Conservation (phyloP, 1,139 yeast species). For the Suhomyces guaymorum region DNA sequence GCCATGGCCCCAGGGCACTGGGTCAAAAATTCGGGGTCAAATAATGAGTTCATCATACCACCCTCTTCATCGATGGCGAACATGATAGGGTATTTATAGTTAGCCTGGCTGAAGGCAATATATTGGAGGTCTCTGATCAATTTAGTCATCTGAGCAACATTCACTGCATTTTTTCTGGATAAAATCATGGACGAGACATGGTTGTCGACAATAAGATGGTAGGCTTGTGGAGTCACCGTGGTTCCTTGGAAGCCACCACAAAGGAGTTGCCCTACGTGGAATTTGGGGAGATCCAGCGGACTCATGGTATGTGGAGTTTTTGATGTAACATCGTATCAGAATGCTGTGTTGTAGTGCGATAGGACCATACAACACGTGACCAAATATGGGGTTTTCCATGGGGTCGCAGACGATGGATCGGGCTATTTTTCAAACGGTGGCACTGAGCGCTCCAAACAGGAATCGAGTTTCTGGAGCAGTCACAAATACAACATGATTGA, state of each 20-base stretch:
- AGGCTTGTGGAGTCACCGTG: slow-evolving; percentile 56
- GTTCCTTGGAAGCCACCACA: slow-evolving; percentile 67
- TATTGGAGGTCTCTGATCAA: slow-evolving; percentile 57
- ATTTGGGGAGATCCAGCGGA: slow-evolving; percentile 9
- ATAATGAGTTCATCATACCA: slow-evolving; percentile 54
- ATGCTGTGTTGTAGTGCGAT: slow-evolving; percentile 1
- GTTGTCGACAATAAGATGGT: slow-evolving; percentile 54
- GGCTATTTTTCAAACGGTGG: too few species aligned
- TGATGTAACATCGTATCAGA: slow-evolving; percentile 1
- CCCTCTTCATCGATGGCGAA: slow-evolving; percentile 43
- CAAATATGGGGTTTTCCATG: background rate
- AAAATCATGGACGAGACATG: slow-evolving; percentile 60
- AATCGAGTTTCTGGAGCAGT: too few species aligned
- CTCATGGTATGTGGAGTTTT: slow-evolving; percentile 7
- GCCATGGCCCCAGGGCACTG: slow-evolving; percentile 73
- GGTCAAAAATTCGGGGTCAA: slow-evolving; percentile 52
- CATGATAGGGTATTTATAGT: slow-evolving; percentile 55
- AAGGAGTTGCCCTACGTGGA: slow-evolving; percentile 53
- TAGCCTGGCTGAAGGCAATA: slow-evolving; percentile 52
- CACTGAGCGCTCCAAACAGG: too few species aligned
- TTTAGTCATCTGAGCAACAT: slow-evolving; percentile 52
- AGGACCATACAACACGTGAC: too few species aligned
- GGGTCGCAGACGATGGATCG: too few species aligned
- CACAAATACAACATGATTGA: background rate
- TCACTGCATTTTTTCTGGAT: slow-evolving; percentile 52